Evolutionary conservation across 345 rosid species (phyloP), one percentile per base, ranked within the genome.

Genomic region (Raphanus raphanistrum): DNA sequence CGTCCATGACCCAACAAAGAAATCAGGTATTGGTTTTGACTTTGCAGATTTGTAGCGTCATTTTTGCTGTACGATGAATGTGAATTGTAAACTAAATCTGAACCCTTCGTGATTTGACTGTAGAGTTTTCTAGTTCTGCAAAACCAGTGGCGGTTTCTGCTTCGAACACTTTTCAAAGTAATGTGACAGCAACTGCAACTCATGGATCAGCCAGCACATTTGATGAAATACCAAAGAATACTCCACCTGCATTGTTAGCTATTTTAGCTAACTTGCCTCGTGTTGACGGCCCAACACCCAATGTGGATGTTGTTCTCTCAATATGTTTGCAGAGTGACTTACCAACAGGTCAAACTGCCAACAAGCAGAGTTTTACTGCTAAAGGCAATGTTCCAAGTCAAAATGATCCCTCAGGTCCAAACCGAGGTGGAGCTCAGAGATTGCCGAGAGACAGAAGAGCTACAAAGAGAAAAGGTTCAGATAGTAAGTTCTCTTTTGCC

Each of bases 271-370:
- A 80, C 81, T 83, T 94, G 87, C 98, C 98, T 50, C 61, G 52
- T 21, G 81, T 88, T 45, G 97, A 92, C 67, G 97, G 97, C 82
- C 97, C 97, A 38, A 74, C 82, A 21, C 97, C 98, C 52, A 87
- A 92, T 55, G 97, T 87, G 65, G 98, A 94, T 82, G 83, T 94
- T 48, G 88, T 94, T 31, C 72, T 94, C 67, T 94, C 97, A 11
- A 89, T 94, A 71, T 92, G 97, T 81, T 77, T 94, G 85, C 97
- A 94, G 82, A 90, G 90, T 68, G 90, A 89, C 79, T 63, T 89
- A 59, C 89, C 89, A 8, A 76, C 76, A 29, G 85, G 67, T 57
- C 88, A 83, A 77, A 38, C 62, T 52, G 87, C 84, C 28, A 92
- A 89, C 28, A 92, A 89, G 78, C 66, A 83, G 17, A 84, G 75